A percentile compares a stretch with the other conserved stretches of the same genome.
These are phyloP conservation scores for Melastoma malabathricum DNA, from an alignment of 345 rosid genomes.

Conservation along the genomic window DNA sequence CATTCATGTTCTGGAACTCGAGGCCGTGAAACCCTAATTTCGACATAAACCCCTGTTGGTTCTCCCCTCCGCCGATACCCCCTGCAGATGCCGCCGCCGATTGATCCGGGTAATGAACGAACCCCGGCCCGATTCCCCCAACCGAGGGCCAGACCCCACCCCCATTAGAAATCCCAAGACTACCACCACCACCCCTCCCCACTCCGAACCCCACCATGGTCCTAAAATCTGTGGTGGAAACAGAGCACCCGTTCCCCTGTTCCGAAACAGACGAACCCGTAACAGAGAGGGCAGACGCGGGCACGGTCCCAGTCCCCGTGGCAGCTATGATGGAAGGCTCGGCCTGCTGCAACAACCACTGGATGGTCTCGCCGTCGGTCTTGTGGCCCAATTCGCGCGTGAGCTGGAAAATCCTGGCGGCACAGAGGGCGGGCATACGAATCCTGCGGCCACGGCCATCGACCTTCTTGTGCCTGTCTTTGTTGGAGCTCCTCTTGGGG, in stretches of 20 bases:
- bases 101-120: slow-evolving; percentile 21
- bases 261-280: slow-evolving; percentile 38
- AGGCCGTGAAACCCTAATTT: slow-evolving; percentile 37
- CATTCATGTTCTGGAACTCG: slow-evolving; percentile 33
- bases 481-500: slow-evolving; percentile 51
- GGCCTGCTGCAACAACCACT: slow-evolving; percentile 55
- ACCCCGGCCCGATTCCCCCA: slow-evolving; percentile 34
- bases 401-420: slow-evolving; percentile 61
- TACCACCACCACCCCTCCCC: slow-evolving; percentile 20
- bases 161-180: slow-evolving; percentile 22
- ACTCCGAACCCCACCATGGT: slow-evolving; percentile 18
- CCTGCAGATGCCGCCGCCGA: slow-evolving; percentile 22
- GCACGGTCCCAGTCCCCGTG: slow-evolving; percentile 58
- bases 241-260: slow-evolving; percentile 31
- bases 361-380: slow-evolving; percentile 66
- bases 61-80: slow-evolving; percentile 24
- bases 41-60: slow-evolving; percentile 12
- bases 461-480: slow-evolving; percentile 63
- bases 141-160: slow-evolving; percentile 28
- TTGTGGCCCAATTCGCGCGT: slow-evolving; percentile 68
- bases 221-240: slow-evolving; percentile 22
- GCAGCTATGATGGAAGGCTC: slow-evolving; percentile 60
- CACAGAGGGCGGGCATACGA: slow-evolving; percentile 72
- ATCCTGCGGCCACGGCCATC: slow-evolving; percentile 65
- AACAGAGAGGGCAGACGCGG: slow-evolving; percentile 38